Conservation (phyloP, 805 yeast genomes). For the Yarrowia hollandica region DNA sequence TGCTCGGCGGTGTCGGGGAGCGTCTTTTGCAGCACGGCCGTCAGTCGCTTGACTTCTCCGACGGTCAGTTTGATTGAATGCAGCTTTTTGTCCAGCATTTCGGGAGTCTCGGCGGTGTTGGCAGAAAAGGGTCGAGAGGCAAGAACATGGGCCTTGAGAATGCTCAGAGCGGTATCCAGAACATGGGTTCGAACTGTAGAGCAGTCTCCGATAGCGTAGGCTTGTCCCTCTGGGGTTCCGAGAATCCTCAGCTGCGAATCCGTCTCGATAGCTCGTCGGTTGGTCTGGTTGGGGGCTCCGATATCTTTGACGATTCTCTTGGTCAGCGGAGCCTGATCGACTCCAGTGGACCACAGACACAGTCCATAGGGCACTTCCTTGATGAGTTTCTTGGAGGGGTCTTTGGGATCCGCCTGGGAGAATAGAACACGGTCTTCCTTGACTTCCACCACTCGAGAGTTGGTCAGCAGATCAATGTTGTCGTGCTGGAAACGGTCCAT, state of each 20-base stretch:
- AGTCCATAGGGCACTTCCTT: conserved; percentile 64
- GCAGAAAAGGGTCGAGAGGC: conserved; percentile 32
- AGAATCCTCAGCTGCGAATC: conserved; percentile 69
- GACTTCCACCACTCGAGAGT: conserved; percentile 63
- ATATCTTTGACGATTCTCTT: conserved; percentile 54
- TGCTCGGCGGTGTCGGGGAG: conserved; percentile 63
- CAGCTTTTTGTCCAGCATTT: conserved; percentile 46
- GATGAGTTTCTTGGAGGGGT: conserved; percentile 38
- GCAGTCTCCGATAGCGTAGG: conserved; percentile 73
- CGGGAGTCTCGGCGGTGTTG: conserved; percentile 44
- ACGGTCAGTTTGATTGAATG: conserved; percentile 48
- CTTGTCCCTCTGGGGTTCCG: conserved; percentile 67
- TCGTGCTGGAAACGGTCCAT: conserved; percentile 63
- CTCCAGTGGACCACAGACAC: conserved; percentile 77
- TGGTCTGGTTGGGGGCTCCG: conserved; percentile 50
- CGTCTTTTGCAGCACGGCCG: conserved; percentile 50
- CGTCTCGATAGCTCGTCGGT: conserved; percentile 71
- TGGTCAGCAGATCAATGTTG: conserved; percentile 60
- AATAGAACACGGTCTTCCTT: conserved; percentile 59
- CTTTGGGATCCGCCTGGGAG: conserved; percentile 48
- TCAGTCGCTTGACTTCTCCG: conserved; percentile 52
- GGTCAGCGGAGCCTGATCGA: conserved; percentile 64
- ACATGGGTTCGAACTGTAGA: conserved; percentile 56
- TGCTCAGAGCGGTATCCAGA: conserved; percentile 53
- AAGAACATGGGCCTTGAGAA: conserved; percentile 44